Conservation (phyloP, 345 rosid species). For the Citrus unshiu region DNA sequence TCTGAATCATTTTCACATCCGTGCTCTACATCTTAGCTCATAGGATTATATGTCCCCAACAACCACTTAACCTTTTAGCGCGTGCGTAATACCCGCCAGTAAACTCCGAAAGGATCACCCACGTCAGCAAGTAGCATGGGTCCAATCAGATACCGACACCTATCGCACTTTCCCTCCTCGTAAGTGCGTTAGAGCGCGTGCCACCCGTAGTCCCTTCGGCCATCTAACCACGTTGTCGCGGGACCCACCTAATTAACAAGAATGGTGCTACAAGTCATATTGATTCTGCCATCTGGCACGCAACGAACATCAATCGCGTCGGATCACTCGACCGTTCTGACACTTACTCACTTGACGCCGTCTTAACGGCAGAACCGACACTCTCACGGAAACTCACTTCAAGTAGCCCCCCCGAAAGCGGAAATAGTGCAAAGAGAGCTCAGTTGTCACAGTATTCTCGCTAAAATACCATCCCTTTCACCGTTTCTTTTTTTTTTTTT, state of each 20-base stretch:
- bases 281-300: constrained; percentile 21
- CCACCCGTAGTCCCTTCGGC: neutral
- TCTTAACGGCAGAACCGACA: constrained; percentile 39
- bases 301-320: neutral
- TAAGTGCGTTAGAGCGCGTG: neutral
- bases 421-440: neutral
- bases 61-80: neutral
- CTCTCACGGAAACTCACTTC: constrained; percentile 11
- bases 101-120: neutral
- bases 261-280: neutral
- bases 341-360: constrained; percentile 7
- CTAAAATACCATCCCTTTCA: constrained; percentile 6
- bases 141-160: neutral
- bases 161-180: neutral
- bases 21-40: neutral
- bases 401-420: neutral
- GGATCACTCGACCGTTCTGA: constrained; percentile 23
- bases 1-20: neutral
- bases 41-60: neutral
- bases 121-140: neutral
- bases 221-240: neutral
- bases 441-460: constrained; percentile 8
- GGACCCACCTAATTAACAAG: neutral
- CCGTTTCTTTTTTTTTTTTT: neutral
- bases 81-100: neutral